A percentile compares a stretch with the other conserved stretches of the same genome.
These are phyloP conservation scores for Ganoderma leucocontextum DNA, from an alignment of 1,284 basidiomycete species.

Conservation along the genomic window DNA sequence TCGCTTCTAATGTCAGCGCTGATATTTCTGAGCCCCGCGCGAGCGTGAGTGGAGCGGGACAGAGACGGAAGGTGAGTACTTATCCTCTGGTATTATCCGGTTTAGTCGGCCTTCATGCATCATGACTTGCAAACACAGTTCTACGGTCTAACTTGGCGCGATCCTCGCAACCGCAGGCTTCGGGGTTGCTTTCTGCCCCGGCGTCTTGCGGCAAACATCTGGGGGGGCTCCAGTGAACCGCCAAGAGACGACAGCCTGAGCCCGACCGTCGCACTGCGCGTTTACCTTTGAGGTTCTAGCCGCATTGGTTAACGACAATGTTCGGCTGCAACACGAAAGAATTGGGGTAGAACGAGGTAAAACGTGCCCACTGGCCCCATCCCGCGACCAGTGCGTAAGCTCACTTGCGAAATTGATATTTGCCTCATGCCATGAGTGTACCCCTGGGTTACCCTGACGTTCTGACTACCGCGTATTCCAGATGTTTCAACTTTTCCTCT, in stretches of 20 bases:
- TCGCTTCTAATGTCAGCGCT: conserved; percentile 3
- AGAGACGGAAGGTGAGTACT: background rate
- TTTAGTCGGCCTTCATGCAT: too few relatives aligned
- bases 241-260: background rate
- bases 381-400: background rate
- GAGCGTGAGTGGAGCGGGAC: conserved; percentile 11
- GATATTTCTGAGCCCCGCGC: conserved; percentile 13
- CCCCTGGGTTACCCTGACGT: background rate
- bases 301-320: background rate
- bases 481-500: background rate
- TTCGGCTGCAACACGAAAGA: background rate
- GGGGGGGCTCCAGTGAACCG: background rate
- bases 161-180: conserved; percentile 10
- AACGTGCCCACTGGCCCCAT: background rate
- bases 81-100: background rate
- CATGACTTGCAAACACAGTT: background rate
- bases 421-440: background rate
- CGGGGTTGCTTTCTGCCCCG: background rate
- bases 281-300: background rate
- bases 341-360: background rate
- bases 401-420: background rate
- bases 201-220: background rate
- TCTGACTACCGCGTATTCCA: background rate
- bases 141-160: background rate
- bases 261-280: background rate